Percentiles rank a stretch among this genome's conserved stretches.
Evolutionary conservation across 306 rosid genomes (phyloP).

Genomic region (Sechiopsis laciniata): DNA sequence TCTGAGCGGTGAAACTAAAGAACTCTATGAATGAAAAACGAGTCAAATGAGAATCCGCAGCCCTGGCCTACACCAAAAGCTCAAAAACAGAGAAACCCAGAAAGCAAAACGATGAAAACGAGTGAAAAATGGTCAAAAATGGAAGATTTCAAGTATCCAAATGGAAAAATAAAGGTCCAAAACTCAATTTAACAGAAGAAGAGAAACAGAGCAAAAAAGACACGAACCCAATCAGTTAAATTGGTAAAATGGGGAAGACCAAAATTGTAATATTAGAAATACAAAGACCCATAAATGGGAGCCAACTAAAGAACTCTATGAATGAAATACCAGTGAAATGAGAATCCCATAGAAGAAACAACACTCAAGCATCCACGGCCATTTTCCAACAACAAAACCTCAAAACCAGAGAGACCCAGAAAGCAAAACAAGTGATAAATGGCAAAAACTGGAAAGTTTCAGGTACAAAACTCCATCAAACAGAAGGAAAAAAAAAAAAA

Average conservation of each 20-base stretch:
- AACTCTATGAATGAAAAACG: neutral
- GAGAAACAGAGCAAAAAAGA: neutral
- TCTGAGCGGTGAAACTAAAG: neutral
- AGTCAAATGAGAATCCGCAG: constrained; percentile 1
- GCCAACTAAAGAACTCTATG: no score
- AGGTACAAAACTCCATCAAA: no score
- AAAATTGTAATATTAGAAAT: neutral
- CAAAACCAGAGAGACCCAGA: no score
- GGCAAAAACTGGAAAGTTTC: no score
- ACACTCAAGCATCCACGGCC: no score
- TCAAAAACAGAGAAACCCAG: constrained; percentile 2
- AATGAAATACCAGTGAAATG: no score
- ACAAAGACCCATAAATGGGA: neutral
- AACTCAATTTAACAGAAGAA: neutral
- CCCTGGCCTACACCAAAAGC: neutral
- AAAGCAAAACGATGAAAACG: neutral
- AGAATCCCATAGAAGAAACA: no score
- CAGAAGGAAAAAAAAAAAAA: no score
- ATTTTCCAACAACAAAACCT: no score
- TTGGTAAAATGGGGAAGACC: neutral
- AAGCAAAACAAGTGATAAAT: no score
- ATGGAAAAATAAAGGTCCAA: neutral
- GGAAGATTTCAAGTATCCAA: no score
- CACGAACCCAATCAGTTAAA: neutral
- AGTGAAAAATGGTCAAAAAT: neutral